Conservation (phyloP, 345 rosid species). For the Populus pruinosa region DNA sequence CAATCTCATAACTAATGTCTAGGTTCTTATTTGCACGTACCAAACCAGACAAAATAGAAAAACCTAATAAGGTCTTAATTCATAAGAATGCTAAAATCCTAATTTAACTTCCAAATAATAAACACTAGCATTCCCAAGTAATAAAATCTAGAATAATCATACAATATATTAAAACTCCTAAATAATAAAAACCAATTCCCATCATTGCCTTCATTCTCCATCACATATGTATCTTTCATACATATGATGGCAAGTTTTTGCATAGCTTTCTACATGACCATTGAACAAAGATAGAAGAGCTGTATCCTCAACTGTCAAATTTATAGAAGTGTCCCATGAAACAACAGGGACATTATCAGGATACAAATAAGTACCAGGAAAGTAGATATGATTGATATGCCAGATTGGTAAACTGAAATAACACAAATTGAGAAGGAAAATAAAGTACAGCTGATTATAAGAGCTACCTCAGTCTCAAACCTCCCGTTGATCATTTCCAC, state of each 20-base stretch:
- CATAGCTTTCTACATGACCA: not conserved
- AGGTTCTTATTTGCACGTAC: too few relatives aligned
- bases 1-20: too few relatives aligned
- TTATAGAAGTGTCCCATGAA: not conserved
- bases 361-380: not conserved
- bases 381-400: not conserved
- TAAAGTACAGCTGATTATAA: not conserved
- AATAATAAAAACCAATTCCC: too few relatives aligned
- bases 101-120: too few relatives aligned
- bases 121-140: too few relatives aligned
- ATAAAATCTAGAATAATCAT: too few relatives aligned
- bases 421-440: conserved; percentile 1
- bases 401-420: not conserved
- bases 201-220: not conserved
- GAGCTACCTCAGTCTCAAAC: conserved; percentile 77
- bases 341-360: not conserved
- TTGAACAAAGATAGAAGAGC: not conserved
- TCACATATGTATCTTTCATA: not conserved
- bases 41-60: too few relatives aligned
- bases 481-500: conserved; percentile 62
- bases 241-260: not conserved
- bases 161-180: too few relatives aligned
- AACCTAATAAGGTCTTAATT: too few relatives aligned
- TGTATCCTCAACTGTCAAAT: not conserved
- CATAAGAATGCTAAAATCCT: too few relatives aligned